Evolutionary conservation across 179 eudicot species (phyloP), one percentile per base, ranked within the genome.

Genomic region (Spinacia oleracea): DNA sequence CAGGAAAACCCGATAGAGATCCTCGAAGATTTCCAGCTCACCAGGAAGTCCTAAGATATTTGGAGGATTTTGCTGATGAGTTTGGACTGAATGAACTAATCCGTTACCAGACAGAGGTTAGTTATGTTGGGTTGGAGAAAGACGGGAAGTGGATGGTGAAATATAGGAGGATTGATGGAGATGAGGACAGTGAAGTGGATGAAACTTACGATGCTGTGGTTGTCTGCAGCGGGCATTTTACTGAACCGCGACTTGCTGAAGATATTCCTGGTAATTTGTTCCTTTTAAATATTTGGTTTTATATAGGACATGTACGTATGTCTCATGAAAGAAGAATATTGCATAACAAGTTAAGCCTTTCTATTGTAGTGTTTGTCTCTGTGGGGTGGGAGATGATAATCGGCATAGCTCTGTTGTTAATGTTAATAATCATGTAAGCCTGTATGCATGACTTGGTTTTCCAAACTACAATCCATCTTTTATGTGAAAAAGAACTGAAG

Each of bases 201-300:
- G 95, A 95, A 85, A 83, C 65, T 60, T 91, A 85, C 79, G 98
- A 95, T 89, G 98, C 98, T 56, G 98, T 93, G 51, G 91, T 95
- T 78, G 88, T 95, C 12, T 93, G 98, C 78, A 95, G 87, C 72
- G 98, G 98, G 27, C 98, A 95, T 86, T 90, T 83, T 67, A 83
- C 97, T 77, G 92, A 95, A 84, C 97, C 97, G 70, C 86, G 93
- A 50, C 78, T 89, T 27, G 97, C 97, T 14, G 88, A 90, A 21
- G 85, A 56, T 53, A 55, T 75, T 67, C 68, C 82, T 40, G 82
- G 82, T 79, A 73, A 63, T 16, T 48, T 0, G 4, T 48, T 48
- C 20, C 2, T 12, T 58, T 9, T 48, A 11, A 42, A 18, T 40
- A 18, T 68, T 6, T 38, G 40, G 6, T 38, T 38, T 38, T 38